These are phyloP conservation scores for Colletotrichum magnum DNA, from an alignment of 2,329 filamentous ascomycete species.

Conservation along the genomic window DNA sequence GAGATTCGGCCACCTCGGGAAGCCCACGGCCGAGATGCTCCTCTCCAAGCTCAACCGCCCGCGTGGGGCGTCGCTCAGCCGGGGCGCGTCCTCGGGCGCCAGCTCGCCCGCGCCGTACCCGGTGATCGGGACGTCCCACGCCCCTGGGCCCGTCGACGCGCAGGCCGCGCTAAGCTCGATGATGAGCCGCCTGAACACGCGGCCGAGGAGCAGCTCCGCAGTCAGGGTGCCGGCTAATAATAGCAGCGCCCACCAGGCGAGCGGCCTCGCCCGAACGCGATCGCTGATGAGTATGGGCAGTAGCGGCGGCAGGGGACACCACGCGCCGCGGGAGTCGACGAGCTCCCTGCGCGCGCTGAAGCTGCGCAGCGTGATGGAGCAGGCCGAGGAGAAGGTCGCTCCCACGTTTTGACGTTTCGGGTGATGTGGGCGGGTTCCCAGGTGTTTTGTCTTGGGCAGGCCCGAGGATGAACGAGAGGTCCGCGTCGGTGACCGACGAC, in stretches of 20 bases:
- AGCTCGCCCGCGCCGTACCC: constrained; percentile 25
- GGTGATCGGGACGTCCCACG: constrained; percentile 41
- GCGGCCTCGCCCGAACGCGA: constrained; percentile 8
- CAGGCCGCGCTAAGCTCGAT: constrained; percentile 48
- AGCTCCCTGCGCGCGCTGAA: constrained; percentile 44
- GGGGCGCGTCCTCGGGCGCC: constrained; percentile 1
- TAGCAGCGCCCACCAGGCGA: constrained; percentile 34
- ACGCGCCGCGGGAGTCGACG: constrained; percentile 32
- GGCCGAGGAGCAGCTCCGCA: constrained; percentile 45
- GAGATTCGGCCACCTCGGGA: constrained; percentile 37
- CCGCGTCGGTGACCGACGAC: constrained; percentile 28
- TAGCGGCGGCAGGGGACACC: not conserved
- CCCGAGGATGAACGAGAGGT: too few species aligned
- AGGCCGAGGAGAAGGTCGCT: constrained; percentile 37
- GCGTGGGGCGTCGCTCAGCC: constrained; percentile 13
- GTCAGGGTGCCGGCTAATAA: constrained; percentile 16
- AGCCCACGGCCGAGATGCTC: constrained; percentile 38
- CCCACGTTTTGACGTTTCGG: constrained; percentile 33
- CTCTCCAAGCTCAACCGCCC: constrained; percentile 34
- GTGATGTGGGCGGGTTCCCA: not conserved
- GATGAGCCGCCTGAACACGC: constrained; percentile 52
- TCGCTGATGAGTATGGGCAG: constrained; percentile 22
- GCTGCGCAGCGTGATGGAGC: constrained; percentile 36
- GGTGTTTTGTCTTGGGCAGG: not conserved
- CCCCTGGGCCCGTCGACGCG: constrained; percentile 45